Percentiles rank a stretch among this genome's conserved stretches.
Conservation (phyloP, 2,329 filamentous ascomycete genomes). For the Diaporthe citri region DNA sequence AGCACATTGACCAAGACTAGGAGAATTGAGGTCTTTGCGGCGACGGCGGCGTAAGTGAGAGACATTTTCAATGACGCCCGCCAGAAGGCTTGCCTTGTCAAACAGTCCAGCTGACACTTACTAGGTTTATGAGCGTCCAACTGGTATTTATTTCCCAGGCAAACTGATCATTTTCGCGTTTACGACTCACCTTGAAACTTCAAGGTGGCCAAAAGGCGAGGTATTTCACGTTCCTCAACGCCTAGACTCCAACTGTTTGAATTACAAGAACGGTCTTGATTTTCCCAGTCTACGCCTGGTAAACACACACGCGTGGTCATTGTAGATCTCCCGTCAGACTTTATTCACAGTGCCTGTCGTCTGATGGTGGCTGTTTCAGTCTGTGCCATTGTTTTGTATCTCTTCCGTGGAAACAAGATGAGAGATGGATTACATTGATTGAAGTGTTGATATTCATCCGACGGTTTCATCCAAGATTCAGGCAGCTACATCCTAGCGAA, state of each 20-base stretch:
- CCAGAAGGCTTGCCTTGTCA: not conserved
- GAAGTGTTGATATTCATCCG: not conserved
- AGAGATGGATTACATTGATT: not conserved
- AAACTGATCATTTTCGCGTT: not conserved
- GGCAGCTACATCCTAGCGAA: not conserved
- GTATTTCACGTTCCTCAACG: not conserved
- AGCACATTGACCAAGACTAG: constrained; percentile 45
- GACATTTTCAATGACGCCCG: no score
- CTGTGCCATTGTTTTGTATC: not conserved
- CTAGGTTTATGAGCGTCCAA: constrained; percentile 41
- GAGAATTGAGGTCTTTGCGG: constrained; percentile 47
- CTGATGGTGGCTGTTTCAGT: not conserved
- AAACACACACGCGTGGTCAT: not conserved
- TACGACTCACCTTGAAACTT: not conserved
- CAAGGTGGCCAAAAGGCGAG: not conserved
- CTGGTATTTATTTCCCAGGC: constrained; percentile 32
- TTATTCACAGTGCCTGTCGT: not conserved
- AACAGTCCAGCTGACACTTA: not conserved
- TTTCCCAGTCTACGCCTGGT: no score
- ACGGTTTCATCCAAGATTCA: not conserved
- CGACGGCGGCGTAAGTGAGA: constrained; percentile 45
- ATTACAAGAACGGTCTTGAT: no score
- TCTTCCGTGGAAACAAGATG: not conserved
- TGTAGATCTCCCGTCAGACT: not conserved
- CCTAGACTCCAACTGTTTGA: not conserved